phyloP scores from a whole-genome alignment of 176 grass and related monocot species.

The Chloris gayana region DNA sequence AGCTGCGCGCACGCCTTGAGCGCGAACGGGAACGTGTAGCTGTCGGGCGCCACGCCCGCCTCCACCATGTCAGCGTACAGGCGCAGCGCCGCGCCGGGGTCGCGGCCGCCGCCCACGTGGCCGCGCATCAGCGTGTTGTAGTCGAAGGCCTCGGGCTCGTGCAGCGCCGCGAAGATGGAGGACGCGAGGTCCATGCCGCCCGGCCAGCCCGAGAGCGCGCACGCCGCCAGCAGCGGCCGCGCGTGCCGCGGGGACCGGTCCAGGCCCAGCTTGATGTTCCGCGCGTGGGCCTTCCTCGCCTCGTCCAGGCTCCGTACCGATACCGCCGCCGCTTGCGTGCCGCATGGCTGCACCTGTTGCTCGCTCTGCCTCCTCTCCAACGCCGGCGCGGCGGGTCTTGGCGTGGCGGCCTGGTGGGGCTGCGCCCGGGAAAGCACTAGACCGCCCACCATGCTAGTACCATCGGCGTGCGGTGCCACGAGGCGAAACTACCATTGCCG shows the following conservation, averaged over 20 bases:
- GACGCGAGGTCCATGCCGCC: constrained; percentile 68
- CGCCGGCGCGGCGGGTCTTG: constrained; percentile 30
- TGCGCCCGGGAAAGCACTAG: constrained; percentile 49
- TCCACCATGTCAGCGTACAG: constrained; percentile 59
- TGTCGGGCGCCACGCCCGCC: constrained; percentile 49
- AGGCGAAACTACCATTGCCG: constrained; percentile 15
- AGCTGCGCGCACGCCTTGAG: constrained; percentile 75
- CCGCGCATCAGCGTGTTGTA: constrained; percentile 88
- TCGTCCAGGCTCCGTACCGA: constrained; percentile 44
- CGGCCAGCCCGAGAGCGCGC: constrained; percentile 59
- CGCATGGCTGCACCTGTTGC: constrained; percentile 40
- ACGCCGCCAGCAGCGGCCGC: constrained; percentile 60
- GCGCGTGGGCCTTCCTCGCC: constrained; percentile 54
- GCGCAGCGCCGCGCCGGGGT: constrained; percentile 47
- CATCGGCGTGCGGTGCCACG: constrained; percentile 27
- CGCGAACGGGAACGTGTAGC: constrained; percentile 67
- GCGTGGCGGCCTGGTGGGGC: constrained; percentile 45
- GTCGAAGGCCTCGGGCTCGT: constrained; percentile 68
- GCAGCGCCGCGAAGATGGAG: constrained; percentile 67
- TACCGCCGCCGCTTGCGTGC: constrained; percentile 4
- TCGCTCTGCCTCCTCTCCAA: constrained; percentile 27
- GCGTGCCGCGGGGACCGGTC: constrained; percentile 49
- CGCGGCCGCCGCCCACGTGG: constrained; percentile 24
- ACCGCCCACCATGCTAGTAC: constrained; percentile 56
- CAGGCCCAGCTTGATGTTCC: constrained; percentile 67